Base-by-base conservation (phyloP, 495 filamentous ascomycete species). In the Neurospora cerealis region DNA sequence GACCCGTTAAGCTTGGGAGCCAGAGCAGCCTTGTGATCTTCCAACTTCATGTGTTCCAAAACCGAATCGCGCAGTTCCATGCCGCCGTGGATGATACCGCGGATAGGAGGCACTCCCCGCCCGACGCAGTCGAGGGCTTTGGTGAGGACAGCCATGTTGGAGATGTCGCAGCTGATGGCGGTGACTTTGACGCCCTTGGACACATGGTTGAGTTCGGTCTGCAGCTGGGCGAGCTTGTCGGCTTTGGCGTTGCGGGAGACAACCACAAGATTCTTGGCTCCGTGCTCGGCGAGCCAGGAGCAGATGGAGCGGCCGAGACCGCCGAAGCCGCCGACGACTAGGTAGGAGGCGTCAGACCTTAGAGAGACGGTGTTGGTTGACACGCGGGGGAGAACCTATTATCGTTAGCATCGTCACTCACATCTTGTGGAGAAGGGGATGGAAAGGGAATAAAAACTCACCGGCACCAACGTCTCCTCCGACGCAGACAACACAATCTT, bases 251-350 rank as follows among this genome's bases (percentile, higher is more conserved):
- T 88, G 42, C 91, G 82, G 8, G 88, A 90, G 9, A 91, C 78
- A 0, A 92, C 81, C 1, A 90, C 82, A 8, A 93, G 72, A 72
- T 89, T 79, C 28, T 80, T 81, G 10, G 90, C 91, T 6, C 90
- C 90, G 36, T 85, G 84, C 19, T 83, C 78, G 7, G 84, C 86
- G 80, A 92, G 83, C 88, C 88, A 91, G 3, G 78, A 83, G 7
- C 88, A 83, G 48, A 92, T 81, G 15, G 87, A 85, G 39, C 86
- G 81, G 5, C 91, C 90, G 17, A 93, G 84, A 15, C 90, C 91
- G 5, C 90, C 89, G 4, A 90, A 85, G 10, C 90, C 88, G 19
- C 90, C 89, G 40, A 89, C 84, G 4, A 92, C 81, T 15, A 92
- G 77, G 74, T 91, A 91, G 2, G 85, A 83, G 10, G 83, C 87